These are phyloP conservation scores for Athelia psychrophila DNA, from an alignment of 1,284 basidiomycete genomes.

Conservation along the genomic window DNA sequence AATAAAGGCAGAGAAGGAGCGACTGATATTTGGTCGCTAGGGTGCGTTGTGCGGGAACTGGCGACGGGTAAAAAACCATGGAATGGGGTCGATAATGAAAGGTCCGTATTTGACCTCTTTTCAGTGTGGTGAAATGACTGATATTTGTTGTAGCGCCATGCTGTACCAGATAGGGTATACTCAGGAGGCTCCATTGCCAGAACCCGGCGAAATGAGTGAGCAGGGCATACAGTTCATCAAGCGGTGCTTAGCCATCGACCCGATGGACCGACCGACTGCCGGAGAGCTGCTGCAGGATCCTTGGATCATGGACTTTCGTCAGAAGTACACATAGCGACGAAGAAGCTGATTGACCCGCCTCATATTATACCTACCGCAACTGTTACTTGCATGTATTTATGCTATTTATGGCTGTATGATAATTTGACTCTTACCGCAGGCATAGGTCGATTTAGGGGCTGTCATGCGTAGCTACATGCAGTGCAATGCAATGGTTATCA, in stretches of 20 bases:
- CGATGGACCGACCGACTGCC: slow-evolving; percentile 82
- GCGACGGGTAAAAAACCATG: slow-evolving; percentile 96
- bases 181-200: slow-evolving; percentile 94
- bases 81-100: slow-evolving; percentile 99
- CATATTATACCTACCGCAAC: too few relatives aligned
- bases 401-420: too few relatives aligned
- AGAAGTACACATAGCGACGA: too few relatives aligned
- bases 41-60: slow-evolving; percentile 95
- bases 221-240: slow-evolving; percentile 94
- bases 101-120: slow-evolving; percentile 50
- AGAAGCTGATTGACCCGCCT: too few relatives aligned
- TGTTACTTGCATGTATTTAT: too few relatives aligned
- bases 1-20: slow-evolving; percentile 88
- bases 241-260: slow-evolving; percentile 88
- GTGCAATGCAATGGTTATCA: too few relatives aligned
- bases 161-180: slow-evolving; percentile 99
- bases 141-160: slow-evolving; percentile 69
- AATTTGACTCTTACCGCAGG: too few relatives aligned
- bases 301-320: slow-evolving; percentile 86
- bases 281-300: slow-evolving; percentile 84
- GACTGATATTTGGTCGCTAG: slow-evolving; percentile 98
- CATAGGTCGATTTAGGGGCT: too few relatives aligned
- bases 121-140: slow-evolving; percentile 7
- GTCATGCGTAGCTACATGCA: too few relatives aligned
- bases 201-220: slow-evolving; percentile 85